Conservation (phyloP, 345 rosid species). For the Jatropha curcas region DNA sequence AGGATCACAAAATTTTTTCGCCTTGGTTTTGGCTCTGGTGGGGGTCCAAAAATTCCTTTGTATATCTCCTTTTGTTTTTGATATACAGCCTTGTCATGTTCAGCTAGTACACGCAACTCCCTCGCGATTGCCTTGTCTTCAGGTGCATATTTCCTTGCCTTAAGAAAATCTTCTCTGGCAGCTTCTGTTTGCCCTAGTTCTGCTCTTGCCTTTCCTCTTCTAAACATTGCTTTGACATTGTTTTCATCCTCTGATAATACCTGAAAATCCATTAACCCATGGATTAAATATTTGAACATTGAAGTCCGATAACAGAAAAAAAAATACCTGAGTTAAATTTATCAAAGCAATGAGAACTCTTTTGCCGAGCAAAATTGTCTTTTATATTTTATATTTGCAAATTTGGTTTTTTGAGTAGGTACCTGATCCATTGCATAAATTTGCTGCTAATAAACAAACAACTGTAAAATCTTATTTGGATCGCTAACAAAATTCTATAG, state of each 20-base stretch:
- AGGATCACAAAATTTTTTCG: slow-evolving; percentile 13
- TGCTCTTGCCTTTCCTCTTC: slow-evolving; percentile 86
- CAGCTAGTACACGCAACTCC: slow-evolving; percentile 70
- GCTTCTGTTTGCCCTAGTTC: slow-evolving; percentile 95
- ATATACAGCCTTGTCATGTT: slow-evolving; percentile 80
- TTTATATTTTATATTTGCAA: too few species aligned
- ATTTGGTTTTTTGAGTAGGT: too few species aligned
- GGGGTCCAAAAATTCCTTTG: slow-evolving; percentile 72
- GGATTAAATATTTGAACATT: not conserved
- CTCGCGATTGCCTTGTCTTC: slow-evolving; percentile 75
- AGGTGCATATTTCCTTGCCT: slow-evolving; percentile 80
- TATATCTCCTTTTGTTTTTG: slow-evolving; percentile 83
- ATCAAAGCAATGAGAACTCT: not conserved
- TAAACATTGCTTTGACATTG: slow-evolving; percentile 83
- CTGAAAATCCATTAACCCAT: slow-evolving; percentile 35
- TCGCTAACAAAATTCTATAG: too few species aligned
- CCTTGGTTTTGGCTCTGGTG: slow-evolving; percentile 34
- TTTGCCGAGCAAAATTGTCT: too few species aligned
- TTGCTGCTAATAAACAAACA: too few species aligned
- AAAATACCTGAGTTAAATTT: too few species aligned
- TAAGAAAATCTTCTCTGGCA: slow-evolving; percentile 80
- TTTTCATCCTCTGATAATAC: slow-evolving; percentile 86
- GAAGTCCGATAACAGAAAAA: not conserved
- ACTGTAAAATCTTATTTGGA: too few species aligned
- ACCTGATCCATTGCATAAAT: too few species aligned